Evolutionary conservation across 495 filamentous ascomycete genomes (phyloP).

Genomic region (Daldinia concentrica): DNA sequence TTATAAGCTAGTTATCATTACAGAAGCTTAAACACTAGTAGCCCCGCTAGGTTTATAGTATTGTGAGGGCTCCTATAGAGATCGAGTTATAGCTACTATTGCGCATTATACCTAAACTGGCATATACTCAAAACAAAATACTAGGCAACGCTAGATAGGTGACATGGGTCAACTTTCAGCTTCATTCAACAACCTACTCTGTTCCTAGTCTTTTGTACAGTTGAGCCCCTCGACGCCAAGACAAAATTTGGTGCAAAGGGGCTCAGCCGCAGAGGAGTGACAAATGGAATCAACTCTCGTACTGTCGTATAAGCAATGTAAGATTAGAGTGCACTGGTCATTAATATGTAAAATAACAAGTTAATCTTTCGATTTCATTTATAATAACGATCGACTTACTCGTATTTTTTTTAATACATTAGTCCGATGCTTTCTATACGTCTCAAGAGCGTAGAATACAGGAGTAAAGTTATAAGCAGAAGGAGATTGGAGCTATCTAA

Average conservation of each 20-base stretch:
- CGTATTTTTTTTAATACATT: background rate
- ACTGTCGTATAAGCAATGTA: background rate
- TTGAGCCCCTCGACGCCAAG: slow-evolving; percentile 21
- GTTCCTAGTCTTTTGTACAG: background rate
- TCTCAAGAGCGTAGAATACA: background rate
- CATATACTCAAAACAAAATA: background rate
- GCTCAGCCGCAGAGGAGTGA: slow-evolving; percentile 24
- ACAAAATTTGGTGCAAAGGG: background rate
- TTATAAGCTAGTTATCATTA: background rate
- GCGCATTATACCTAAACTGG: background rate
- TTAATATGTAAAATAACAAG: background rate
- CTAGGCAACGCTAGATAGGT: background rate
- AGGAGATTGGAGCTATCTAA: background rate
- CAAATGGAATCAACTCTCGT: background rate
- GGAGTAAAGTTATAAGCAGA: background rate
- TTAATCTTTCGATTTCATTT: background rate
- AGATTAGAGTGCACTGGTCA: background rate
- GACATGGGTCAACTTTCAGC: slow-evolving; percentile 14
- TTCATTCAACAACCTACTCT: slow-evolving; percentile 20
- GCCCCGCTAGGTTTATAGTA: background rate
- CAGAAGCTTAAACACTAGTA: background rate
- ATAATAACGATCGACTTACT: background rate
- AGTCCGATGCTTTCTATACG: background rate
- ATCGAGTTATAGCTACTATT: background rate
- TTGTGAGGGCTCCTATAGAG: background rate